Conservation (phyloP, 2,329 filamentous ascomycete species). For the Cladobotryum protrusum region DNA sequence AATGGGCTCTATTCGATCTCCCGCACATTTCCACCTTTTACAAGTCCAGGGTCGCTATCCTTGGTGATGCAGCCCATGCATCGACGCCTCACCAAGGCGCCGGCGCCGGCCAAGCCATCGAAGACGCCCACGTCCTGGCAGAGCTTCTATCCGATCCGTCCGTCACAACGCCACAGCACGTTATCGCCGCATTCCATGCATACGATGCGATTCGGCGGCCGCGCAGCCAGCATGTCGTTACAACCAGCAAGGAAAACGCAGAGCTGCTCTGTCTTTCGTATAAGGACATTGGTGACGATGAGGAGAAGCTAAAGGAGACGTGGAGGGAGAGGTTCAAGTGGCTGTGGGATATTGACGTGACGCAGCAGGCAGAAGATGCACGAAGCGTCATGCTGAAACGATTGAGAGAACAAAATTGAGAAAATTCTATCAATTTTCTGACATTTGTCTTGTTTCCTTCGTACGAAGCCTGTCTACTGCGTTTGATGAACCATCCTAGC, state of each 20-base stretch:
- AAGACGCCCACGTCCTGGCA: slow-evolving; percentile 24
- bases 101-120: slow-evolving; percentile 36
- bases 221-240: slow-evolving; percentile 11
- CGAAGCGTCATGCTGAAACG: too few relatives aligned
- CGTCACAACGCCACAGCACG: background rate
- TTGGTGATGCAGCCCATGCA: slow-evolving; percentile 44
- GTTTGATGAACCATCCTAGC: too few relatives aligned
- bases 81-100: slow-evolving; percentile 41
- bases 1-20: slow-evolving; percentile 14
- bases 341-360: too few relatives aligned
- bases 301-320: slow-evolving; percentile 6
- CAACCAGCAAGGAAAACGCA: slow-evolving; percentile 12
- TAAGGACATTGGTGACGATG: slow-evolving; percentile 6
- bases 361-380: too few relatives aligned
- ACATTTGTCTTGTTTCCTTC: too few relatives aligned
- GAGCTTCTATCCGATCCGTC: slow-evolving; percentile 9
- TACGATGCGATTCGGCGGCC: slow-evolving; percentile 14
- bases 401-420: too few relatives aligned
- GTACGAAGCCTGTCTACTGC: too few relatives aligned
- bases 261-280: slow-evolving; percentile 10
- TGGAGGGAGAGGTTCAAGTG: too few relatives aligned
- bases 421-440: too few relatives aligned
- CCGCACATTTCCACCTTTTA: slow-evolving; percentile 10
- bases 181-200: slow-evolving; percentile 8
- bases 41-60: slow-evolving; percentile 31